phyloP scores from a whole-genome alignment of 345 rosid species.

The Salix arbutifolia region DNA sequence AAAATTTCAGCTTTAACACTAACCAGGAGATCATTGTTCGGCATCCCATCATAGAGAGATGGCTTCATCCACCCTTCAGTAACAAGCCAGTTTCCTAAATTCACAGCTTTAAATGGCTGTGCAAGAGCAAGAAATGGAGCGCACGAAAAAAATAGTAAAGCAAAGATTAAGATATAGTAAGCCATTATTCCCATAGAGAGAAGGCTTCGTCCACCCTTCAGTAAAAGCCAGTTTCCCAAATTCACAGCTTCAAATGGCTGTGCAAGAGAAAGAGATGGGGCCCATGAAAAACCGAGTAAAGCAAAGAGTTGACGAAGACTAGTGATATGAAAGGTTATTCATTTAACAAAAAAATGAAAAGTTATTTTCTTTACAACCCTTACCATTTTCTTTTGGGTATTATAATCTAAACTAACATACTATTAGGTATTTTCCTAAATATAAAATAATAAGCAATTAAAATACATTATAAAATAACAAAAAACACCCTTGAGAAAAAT shows the following conservation, averaged over 20 bases:
- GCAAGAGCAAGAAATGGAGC: conserved; percentile 7
- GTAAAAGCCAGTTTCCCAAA: conserved; percentile 38
- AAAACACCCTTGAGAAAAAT: too few relatives aligned
- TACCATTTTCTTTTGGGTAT: too few relatives aligned
- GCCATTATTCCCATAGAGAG: conserved; percentile 16
- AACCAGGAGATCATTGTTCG: conserved; percentile 39
- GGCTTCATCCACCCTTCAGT: conserved; percentile 40
- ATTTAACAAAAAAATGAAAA: too few relatives aligned
- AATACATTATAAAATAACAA: too few relatives aligned
- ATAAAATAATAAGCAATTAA: too few relatives aligned
- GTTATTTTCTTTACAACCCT: too few relatives aligned
- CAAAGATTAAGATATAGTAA: neutral
- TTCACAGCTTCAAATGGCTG: conserved; percentile 34
- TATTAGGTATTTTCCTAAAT: too few relatives aligned
- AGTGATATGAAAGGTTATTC: too few relatives aligned
- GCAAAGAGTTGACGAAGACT: neutral
- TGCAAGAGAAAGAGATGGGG: conserved; percentile 10
- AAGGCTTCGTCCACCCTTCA: conserved; percentile 38
- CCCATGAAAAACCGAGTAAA: conserved; percentile 1
- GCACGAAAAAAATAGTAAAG: neutral
- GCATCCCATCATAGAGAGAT: conserved; percentile 27
- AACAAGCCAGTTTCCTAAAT: conserved; percentile 40
- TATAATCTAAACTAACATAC: too few relatives aligned
- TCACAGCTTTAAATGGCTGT: conserved; percentile 33
- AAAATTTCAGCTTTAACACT: neutral